Percentiles rank a stretch among this genome's conserved stretches.
Evolutionary conservation across 2,329 filamentous ascomycete species (phyloP).

Genomic region (Lasiodiplodia sp.): DNA sequence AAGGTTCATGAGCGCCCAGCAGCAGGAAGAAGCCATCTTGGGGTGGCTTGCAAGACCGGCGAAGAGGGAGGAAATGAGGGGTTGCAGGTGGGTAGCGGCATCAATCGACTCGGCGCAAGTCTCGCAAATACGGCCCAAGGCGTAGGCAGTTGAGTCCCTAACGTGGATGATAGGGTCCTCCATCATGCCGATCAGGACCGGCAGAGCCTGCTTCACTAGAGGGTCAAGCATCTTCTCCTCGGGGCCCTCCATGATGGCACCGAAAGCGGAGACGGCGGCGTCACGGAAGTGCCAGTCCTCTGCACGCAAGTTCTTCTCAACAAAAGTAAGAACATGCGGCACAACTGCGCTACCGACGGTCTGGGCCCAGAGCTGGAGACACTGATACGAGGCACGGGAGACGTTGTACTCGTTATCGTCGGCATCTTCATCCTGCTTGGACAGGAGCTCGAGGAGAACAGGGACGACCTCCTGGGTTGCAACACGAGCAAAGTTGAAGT

Average conservation of each 20-base stretch:
- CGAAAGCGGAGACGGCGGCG: constrained; percentile 95
- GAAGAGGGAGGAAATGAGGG: constrained; percentile 88
- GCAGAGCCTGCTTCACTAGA: constrained; percentile 93
- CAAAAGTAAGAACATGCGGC: constrained; percentile 84
- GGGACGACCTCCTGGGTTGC: constrained; percentile 94
- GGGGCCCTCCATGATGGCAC: constrained; percentile 98
- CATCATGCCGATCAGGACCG: constrained; percentile 91
- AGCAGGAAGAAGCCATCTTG: constrained; percentile 98
- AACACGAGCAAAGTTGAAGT: constrained; percentile 94
- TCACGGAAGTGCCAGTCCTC: constrained; percentile 96
- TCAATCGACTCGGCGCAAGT: constrained; percentile 92
- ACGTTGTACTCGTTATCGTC: constrained; percentile 97
- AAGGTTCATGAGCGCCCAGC: constrained; percentile 98
- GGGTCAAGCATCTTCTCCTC: constrained; percentile 91
- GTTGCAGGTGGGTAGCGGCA: constrained; percentile 79
- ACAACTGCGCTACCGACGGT: constrained; percentile 87
- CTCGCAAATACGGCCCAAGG: constrained; percentile 94
- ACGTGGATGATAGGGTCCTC: constrained; percentile 88
- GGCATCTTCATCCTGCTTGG: constrained; percentile 97
- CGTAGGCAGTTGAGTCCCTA: constrained; percentile 94
- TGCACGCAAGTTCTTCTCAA: constrained; percentile 86
- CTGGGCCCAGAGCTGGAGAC: constrained; percentile 92
- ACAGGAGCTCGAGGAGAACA: constrained; percentile 84
- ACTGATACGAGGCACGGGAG: constrained; percentile 94
- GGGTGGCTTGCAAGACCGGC: constrained; percentile 86